Base-by-base conservation (phyloP, 2,329 filamentous ascomycete species). In the Rutstroemia sp. region DNA sequence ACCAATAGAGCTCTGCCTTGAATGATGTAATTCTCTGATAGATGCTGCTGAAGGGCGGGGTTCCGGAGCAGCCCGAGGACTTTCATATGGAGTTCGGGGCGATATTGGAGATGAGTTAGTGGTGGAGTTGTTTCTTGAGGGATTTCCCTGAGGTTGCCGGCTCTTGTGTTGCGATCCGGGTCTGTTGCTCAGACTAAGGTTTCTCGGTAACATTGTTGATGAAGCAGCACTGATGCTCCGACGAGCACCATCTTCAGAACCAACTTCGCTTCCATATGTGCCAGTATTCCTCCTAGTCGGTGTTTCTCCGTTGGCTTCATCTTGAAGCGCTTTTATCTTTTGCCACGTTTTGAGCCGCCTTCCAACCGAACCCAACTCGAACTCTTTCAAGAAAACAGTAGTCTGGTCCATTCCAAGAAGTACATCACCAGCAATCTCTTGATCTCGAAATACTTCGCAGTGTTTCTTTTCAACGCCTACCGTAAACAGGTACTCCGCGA, bases 381-480 rank as follows among this genome's bases (percentile, higher is more conserved):
- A 95, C 48, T 94, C 92, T 69, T 96, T 96, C 75, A 97, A 86
- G 70, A 96, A 95, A 16, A 97, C 78, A 41, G 94, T 95, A 57
- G 89, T 89, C 73, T 96, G 92, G 65, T 96, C 91, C 89, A 97
- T 95, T 53, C 89, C 89, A 52, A 99, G 74, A 41, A 99, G 75
- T 4, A 97, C 92, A 66, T 97, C 92, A 49, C 94, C 94, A 2
- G 88, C 86, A 57, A 99, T 97, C 70, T 99, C 94, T 71, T 99
- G 92, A 67, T 97, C 92, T 64, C 87, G 80, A 67, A 99, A 99
- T 3, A 97, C 89, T 62, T 95, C 87, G 68, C 94, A 99, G 65
- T 97, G 92, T 63, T 86, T 85, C 65, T 86, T 84, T 70, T 97
- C 92, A 7, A 97, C 87, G 6, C 91, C 92, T 4, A 84, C 76